Evolutionary conservation across 768 basidiomycete species (phyloP), one percentile per base, ranked within the genome.

Genomic region (Xanthoconium stramineum): DNA sequence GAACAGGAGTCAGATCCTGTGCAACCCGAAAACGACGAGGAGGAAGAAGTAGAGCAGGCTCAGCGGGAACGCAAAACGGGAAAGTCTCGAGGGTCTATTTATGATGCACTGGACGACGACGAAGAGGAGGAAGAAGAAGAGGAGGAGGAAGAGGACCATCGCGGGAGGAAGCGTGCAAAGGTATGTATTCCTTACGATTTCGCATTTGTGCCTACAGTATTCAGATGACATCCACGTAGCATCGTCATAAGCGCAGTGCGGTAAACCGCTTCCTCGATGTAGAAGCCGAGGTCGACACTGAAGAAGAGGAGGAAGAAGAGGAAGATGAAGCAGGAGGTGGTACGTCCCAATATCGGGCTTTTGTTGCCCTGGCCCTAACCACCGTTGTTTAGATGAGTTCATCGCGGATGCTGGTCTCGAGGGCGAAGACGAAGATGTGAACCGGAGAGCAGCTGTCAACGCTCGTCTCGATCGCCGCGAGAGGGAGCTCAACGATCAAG

Each of bases 241-340:
- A 81, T 57, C 82, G 85, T 57, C 87, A 88, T 70, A 87, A 82
- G 72, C 82, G 83, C 48, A 74, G 75, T 52, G 76, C 79, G 17
- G 80, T 83, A 28, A 89, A 84, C 69, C 86, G 87, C 61, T 99
- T 94, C 86, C 78, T 98, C 62, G 97, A 98, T 83, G 81, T 95
- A 54, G 93, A 96, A 75, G 94, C 94, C 52, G 93, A 94, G 69
- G 95, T 96, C 19, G 94, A 94, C 62, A 94, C 97, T 32, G 97
- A 98, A 19, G 97, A 98, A 5, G 96, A 97, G 36, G 97, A 98
- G 28, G 89, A 89, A 3, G 94, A 96, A 19, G 92, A 87, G 7
- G 90, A 90, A 4, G 89, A 89, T 19, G 91, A 91, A 52, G 82
- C 80, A 56, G 88, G 78, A 12, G 74, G 76, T 62, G 80, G 79